These are phyloP conservation scores for Candida andamanensis DNA, from an alignment of 805 yeast genomes.

Conservation along the genomic window DNA sequence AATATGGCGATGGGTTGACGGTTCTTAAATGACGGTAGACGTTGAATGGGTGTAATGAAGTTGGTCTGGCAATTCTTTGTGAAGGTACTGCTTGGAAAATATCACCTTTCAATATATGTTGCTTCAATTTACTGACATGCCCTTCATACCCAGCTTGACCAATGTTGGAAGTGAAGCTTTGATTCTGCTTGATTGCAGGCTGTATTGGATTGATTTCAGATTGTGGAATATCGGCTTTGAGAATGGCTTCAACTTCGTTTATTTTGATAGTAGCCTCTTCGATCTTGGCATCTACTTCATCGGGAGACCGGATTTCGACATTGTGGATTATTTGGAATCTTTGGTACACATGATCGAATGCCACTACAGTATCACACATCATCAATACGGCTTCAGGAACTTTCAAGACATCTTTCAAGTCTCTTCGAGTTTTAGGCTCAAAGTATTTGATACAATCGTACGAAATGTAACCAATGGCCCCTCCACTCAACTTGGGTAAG, in stretches of 20 bases:
- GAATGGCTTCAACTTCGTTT: conserved; percentile 43
- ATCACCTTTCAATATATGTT: conserved; percentile 85
- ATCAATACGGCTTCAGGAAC: conserved; percentile 91
- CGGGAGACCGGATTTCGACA: conserved; percentile 40
- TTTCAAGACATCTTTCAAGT: conserved; percentile 69
- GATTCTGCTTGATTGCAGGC: conserved; percentile 60
- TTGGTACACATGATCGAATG: conserved; percentile 91
- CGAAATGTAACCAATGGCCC: conserved; percentile 93
- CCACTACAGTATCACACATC: conserved; percentile 86
- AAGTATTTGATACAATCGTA: conserved; percentile 96
- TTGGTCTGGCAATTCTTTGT: conserved; percentile 93
- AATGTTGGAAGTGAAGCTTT: conserved; percentile 77
- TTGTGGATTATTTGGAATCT: conserved; percentile 88
- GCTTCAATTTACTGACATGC: conserved; percentile 70
- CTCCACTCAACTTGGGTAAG: conserved; percentile 81
- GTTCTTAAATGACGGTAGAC: conserved; percentile 91
- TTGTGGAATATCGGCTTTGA: conserved; percentile 42
- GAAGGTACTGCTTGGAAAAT: conserved; percentile 98
- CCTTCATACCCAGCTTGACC: conserved; percentile 91
- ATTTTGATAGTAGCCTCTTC: conserved; percentile 55
- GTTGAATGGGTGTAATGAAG: conserved; percentile 93
- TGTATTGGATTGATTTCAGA: conserved; percentile 62
- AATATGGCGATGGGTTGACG: conserved; percentile 95
- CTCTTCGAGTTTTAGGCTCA: conserved; percentile 82
- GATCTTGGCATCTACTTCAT: conserved; percentile 41